Conservation (phyloP, 2,329 filamentous ascomycete genomes). For the Diplodia scrobiculata region DNA sequence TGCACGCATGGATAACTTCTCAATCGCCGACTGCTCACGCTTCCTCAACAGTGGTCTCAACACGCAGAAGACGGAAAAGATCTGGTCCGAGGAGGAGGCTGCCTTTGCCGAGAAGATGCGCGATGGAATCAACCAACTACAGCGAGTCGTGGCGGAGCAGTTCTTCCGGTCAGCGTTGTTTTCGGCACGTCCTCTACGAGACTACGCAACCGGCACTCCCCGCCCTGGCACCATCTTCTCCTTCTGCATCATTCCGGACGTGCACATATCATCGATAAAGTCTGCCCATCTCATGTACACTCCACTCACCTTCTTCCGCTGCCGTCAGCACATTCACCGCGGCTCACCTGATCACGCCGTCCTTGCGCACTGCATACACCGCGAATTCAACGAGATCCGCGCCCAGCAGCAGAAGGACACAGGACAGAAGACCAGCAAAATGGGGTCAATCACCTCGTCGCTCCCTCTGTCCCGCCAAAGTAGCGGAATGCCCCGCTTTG, state of each 20-base stretch:
- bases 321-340: constrained; percentile 48
- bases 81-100: constrained; percentile 37
- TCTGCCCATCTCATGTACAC: constrained; percentile 40
- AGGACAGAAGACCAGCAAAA: constrained; percentile 23
- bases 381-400: constrained; percentile 47
- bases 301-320: constrained; percentile 51
- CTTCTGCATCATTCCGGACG: constrained; percentile 50
- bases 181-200: constrained; percentile 46
- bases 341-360: constrained; percentile 51
- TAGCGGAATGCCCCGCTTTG: constrained; percentile 5
- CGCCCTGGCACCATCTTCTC: constrained; percentile 33
- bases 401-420: constrained; percentile 5
- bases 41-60: constrained; percentile 19
- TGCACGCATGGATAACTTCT: constrained; percentile 32
- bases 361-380: constrained; percentile 50
- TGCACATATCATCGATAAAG: constrained; percentile 43
- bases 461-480: constrained; percentile 2
- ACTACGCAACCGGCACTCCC: constrained; percentile 29
- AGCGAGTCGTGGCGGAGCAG: constrained; percentile 43
- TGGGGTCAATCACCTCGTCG: neutral
- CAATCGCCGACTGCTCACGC: constrained; percentile 34
- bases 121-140: constrained; percentile 38
- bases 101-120: constrained; percentile 44
- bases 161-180: constrained; percentile 50
- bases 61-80: constrained; percentile 25